These are phyloP conservation scores for Aspergillus ustus DNA, from an alignment of 2,329 filamentous ascomycete species.

Conservation along the genomic window DNA sequence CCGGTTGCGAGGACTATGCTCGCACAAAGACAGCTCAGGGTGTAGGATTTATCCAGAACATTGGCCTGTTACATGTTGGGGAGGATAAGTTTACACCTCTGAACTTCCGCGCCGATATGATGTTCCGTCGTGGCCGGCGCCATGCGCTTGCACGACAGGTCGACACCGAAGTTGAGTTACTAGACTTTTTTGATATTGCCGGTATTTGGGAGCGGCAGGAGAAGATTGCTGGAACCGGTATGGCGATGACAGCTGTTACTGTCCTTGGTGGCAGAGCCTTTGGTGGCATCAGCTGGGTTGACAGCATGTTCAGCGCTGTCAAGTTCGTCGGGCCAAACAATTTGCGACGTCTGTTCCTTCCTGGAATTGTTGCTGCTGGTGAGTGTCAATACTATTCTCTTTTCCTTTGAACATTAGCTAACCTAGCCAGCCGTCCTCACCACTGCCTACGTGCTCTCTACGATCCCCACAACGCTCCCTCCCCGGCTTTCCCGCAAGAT, in stretches of 20 bases:
- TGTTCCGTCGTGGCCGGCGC: constrained; percentile 80
- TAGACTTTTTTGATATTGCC: constrained; percentile 90
- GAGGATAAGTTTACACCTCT: constrained; percentile 79
- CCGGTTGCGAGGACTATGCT: constrained; percentile 83
- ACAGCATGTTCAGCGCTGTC: constrained; percentile 80
- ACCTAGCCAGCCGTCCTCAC: constrained; percentile 68
- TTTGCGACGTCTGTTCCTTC: constrained; percentile 77
- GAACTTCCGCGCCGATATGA: constrained; percentile 86
- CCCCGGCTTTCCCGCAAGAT: constrained; percentile 85
- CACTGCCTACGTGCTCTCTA: constrained; percentile 78
- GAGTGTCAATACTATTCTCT: constrained; percentile 49
- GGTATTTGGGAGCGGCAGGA: constrained; percentile 87
- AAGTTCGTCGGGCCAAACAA: constrained; percentile 82
- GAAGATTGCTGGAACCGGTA: constrained; percentile 90
- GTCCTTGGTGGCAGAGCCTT: constrained; percentile 82
- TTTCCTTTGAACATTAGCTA: constrained; percentile 30
- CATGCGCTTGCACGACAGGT: constrained; percentile 84
- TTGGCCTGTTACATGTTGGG: constrained; percentile 86
- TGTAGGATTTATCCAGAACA: constrained; percentile 83
- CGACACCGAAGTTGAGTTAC: constrained; percentile 83
- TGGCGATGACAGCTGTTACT: constrained; percentile 89
- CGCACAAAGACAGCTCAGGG: constrained; percentile 75
- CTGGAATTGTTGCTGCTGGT: constrained; percentile 79
- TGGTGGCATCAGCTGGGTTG: constrained; percentile 85
- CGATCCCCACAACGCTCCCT: constrained; percentile 87